Evolutionary conservation across 768 basidiomycete species (phyloP), one percentile per base, ranked within the genome.

Genomic region (Scleroderma bovista): DNA sequence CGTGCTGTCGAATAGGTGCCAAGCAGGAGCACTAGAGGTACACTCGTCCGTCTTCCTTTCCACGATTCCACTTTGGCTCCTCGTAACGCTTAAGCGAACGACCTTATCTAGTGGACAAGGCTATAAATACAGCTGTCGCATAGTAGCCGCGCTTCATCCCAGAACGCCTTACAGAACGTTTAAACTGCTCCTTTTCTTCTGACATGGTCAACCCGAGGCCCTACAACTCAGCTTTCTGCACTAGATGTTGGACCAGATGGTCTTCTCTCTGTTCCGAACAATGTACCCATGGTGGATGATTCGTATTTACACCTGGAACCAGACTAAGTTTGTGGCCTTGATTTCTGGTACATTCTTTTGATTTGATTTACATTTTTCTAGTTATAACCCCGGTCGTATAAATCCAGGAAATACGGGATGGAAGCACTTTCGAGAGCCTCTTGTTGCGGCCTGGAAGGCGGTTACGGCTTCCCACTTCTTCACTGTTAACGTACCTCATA

Each of bases 271-370:
- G 70, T 75, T 1, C 82, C 82, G 11, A 79, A 76, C 58, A 82
- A 83, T 54, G 62, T 67, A 15, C 76, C 70, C 42, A 72, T 62
- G 16, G 59, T 81, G 24, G 73, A 77, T 46, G 55, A 56, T 2
- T 67, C 71, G 5, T 77, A 84, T 53, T 65, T 72, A 7, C 71
- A 72, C 6, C 60, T 82, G 34, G 71, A 73, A 46, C 80, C 80
- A 2, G 69, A 75, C 23, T n/a, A n/a, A n/a, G 62, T 69, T 39
- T 83, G 69, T 50, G 83, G 81, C 7, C 59, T 83, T 31, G 81
- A 83, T 58, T 83, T 84, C 57, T 84, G 81, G 80, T 73, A 79
- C 58, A 80, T 77, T 57, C 69, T 84, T 10, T 77, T n/a, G n/a
- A n/a, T n/a, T n/a, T n/a, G n/a, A n/a, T 1, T 51, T 31, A 9